These are phyloP conservation scores for Calonectria pteridis DNA, from an alignment of 2,329 filamentous ascomycete species.

Conservation along the genomic window DNA sequence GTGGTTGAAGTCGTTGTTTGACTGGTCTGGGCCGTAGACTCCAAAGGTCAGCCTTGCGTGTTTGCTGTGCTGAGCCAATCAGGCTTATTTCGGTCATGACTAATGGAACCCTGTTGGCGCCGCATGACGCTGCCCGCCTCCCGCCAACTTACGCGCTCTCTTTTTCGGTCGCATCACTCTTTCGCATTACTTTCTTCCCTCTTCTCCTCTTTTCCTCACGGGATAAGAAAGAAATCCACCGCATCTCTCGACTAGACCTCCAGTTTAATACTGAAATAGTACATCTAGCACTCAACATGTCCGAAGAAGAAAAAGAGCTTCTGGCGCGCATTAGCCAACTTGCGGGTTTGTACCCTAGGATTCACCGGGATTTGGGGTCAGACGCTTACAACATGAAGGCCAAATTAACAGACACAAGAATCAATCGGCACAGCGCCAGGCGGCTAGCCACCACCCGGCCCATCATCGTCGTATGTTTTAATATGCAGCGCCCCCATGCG, in stretches of 20 bases:
- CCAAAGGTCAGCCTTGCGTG: slow-evolving; percentile 39
- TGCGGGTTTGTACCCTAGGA: slow-evolving; percentile 55
- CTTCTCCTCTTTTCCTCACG: slow-evolving; percentile 2
- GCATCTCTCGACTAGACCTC: not conserved
- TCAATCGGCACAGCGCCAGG: slow-evolving; percentile 57
- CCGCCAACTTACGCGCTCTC: not conserved
- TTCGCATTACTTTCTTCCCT: not conserved
- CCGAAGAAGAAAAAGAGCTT: slow-evolving; percentile 65
- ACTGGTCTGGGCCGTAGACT: slow-evolving; percentile 5
- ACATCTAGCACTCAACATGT: slow-evolving; percentile 49
- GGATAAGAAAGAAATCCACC: not conserved
- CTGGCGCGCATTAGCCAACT: slow-evolving; percentile 66
- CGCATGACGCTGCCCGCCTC: slow-evolving; percentile 30
- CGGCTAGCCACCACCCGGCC: slow-evolving; percentile 43
- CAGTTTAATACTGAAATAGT: not conserved
- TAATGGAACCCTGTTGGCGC: slow-evolving; percentile 36
- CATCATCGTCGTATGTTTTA: slow-evolving; percentile 53
- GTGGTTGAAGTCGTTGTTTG: not conserved
- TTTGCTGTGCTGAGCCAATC: slow-evolving; percentile 32
- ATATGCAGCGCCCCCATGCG: not conserved
- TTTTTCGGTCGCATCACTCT: slow-evolving; percentile 2
- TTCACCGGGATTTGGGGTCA: not conserved
- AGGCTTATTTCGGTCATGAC: slow-evolving; percentile 33
- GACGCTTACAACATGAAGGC: slow-evolving; percentile 58
- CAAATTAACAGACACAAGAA: slow-evolving; percentile 86